Evolutionary conservation across 306 rosid genomes (phyloP), one percentile per base, ranked within the genome.

Genomic region (Gastrolobium bilobum): DNA sequence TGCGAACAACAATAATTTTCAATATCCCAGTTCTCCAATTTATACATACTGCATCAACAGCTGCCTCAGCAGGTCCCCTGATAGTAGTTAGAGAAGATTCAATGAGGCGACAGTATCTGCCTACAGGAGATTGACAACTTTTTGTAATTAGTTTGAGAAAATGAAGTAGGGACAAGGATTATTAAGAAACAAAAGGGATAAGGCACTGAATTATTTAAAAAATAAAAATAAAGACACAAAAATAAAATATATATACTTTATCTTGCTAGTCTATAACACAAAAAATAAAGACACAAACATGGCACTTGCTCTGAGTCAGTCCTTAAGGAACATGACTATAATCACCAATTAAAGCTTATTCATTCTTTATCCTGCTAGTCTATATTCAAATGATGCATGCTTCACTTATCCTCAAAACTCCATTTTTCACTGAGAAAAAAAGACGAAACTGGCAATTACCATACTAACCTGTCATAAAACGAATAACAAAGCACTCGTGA

Each of bases 21-120:
- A 42, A 31, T 59, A 78, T 54, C 60, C 46, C 8, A 13, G 37
- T 75, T 66, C 76, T 71, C 51, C 43, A 38, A 62, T 68, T 68
- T 51, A 80, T 53, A 37, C 87, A 58, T 88, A 94, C 98, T 82
- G 94, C 96, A 85, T 94, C 98, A 83, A 94, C 98, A 73, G 94
- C 86, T 79, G 98, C 93, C 91, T 94, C 98, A 50, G 97, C 94
- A 30, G 98, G 98, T 65, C 97, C 98, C 88, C 96, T 92, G 68
- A 94, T 90, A 53, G 91, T 90, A 71, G 81, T 78, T 50, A 94
- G 63, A 39, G 97, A 85, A 68, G 98, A 92, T 79, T 94, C 98
- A 57, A 94, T 94, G 50, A 94, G 97, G 60, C 94, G 94, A 26
- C 97, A 97, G 71, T 94, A 94, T 71, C 47, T 97, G 93, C 90